phyloP scores from a whole-genome alignment of 352 stramenopile species.

The Pythium phragmiticola region DNA sequence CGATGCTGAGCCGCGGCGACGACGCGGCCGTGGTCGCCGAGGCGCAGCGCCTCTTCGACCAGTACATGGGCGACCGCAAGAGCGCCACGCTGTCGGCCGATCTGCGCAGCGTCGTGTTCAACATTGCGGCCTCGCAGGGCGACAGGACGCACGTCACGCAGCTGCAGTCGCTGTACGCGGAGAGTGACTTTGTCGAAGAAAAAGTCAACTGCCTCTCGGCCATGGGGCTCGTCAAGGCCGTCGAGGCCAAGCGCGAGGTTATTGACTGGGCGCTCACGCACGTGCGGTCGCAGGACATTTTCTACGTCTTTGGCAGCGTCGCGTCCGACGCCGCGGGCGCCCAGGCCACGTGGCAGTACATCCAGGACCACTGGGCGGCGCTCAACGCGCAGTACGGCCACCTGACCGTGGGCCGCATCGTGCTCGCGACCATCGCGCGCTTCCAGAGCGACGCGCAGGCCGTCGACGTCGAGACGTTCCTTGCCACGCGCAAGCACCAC shows the following conservation, averaged over 20 bases:
- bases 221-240: slow-evolving; percentile 58
- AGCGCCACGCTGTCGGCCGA: slow-evolving; percentile 47
- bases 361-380: slow-evolving; percentile 64
- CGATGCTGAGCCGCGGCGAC: slow-evolving; percentile 45
- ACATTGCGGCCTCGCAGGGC: slow-evolving; percentile 46
- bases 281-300: slow-evolving; percentile 84
- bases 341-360: slow-evolving; percentile 63
- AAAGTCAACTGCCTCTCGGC: slow-evolving; percentile 78
- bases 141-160: slow-evolving; percentile 41
- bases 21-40: slow-evolving; percentile 54
- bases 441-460: slow-evolving; percentile 67
- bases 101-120: slow-evolving; percentile 65
- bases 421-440: slow-evolving; percentile 51
- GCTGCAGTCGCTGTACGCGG: slow-evolving; percentile 61
- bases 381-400: slow-evolving; percentile 68
- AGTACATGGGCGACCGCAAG: slow-evolving; percentile 56
- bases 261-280: slow-evolving; percentile 64
- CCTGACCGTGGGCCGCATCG: slow-evolving; percentile 65
- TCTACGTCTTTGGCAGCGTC: slow-evolving; percentile 78
- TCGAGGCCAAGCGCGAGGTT: slow-evolving; percentile 60
- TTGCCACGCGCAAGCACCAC: slow-evolving; percentile 63
- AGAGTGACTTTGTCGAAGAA: slow-evolving; percentile 79
- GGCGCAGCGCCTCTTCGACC: slow-evolving; percentile 51
- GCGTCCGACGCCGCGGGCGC: slow-evolving; percentile 52
- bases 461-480: slow-evolving; percentile 55